phyloP scores from a whole-genome alignment of 306 rosid species.

The Prunus padus region DNA sequence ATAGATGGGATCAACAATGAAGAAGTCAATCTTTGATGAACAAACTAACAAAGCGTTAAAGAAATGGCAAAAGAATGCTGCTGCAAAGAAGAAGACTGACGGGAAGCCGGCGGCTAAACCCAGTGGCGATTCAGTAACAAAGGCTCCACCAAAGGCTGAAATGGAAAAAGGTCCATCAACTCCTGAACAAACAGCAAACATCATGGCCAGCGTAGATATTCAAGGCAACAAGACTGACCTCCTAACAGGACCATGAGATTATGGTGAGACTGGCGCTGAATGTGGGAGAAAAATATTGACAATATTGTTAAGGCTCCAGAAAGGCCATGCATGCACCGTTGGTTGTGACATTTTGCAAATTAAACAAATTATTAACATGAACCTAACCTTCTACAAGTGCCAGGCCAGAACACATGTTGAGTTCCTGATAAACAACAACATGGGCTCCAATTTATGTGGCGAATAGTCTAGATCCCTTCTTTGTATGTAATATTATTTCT shows the following conservation, averaged over 20 bases:
- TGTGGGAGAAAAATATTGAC: neutral
- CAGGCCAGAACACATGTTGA: neutral
- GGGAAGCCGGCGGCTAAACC: slow-evolving; percentile 23
- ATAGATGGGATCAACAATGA: slow-evolving; percentile 96
- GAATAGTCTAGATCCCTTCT: neutral
- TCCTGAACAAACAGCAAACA: slow-evolving; percentile 13
- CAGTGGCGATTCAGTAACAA: slow-evolving; percentile 36
- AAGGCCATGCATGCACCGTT: neutral
- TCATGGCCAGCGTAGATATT: slow-evolving; percentile 22
- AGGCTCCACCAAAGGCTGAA: slow-evolving; percentile 21
- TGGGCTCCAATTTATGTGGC: neutral
- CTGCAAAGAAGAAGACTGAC: slow-evolving; percentile 44
- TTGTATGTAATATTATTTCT: neutral
- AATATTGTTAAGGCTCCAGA: neutral
- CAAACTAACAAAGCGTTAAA: slow-evolving; percentile 84
- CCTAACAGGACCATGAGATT: slow-evolving; percentile 4
- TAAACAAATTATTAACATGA: neutral
- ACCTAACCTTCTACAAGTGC: neutral
- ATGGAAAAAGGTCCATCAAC: neutral
- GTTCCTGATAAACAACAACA: neutral
- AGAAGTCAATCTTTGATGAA: slow-evolving; percentile 86
- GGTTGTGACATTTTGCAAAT: neutral
- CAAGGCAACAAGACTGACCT: neutral
- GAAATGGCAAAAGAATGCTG: slow-evolving; percentile 76
- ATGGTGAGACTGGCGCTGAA: neutral